Percentiles rank a stretch among this genome's conserved stretches.
These are phyloP conservation scores for Cucumis cinereus DNA, from an alignment of 306 rosid genomes.

Conservation along the genomic window DNA sequence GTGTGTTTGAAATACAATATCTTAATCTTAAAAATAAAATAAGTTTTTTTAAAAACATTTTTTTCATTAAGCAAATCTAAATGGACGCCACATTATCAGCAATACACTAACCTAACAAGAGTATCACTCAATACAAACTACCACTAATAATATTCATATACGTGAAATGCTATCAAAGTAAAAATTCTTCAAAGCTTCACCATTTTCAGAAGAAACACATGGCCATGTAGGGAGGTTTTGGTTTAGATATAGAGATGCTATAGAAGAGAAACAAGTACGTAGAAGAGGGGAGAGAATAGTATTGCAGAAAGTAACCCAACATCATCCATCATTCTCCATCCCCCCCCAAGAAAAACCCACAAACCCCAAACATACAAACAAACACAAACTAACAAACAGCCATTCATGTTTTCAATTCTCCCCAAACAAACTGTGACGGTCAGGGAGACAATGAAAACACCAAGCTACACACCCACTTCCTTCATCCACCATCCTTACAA, in stretches of 20 bases:
- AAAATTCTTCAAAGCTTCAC: too few relatives aligned
- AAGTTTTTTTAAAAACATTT: too few relatives aligned
- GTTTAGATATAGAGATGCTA: not conserved
- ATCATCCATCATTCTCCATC: not conserved
- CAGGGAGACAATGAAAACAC: slow-evolving; percentile 19
- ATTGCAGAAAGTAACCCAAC: not conserved
- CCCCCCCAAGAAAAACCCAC: not conserved
- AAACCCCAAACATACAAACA: not conserved
- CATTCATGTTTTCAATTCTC: slow-evolving; percentile 22
- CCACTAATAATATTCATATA: too few relatives aligned
- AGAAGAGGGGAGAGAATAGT: not conserved
- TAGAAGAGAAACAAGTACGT: not conserved
- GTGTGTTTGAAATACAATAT: too few relatives aligned
- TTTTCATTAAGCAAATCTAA: too few relatives aligned
- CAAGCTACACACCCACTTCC: not conserved
- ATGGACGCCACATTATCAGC: too few relatives aligned
- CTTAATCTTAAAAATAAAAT: too few relatives aligned
- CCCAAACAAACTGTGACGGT: slow-evolving; percentile 4
- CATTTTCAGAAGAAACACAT: too few relatives aligned
- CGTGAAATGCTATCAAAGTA: too few relatives aligned
- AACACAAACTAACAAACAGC: not conserved
- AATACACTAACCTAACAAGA: too few relatives aligned
- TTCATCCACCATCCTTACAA: not conserved
- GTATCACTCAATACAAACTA: too few relatives aligned
- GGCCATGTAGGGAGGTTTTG: too few relatives aligned